Evolutionary conservation across 2,329 filamentous ascomycete genomes (phyloP).

Genomic region (Zasmidium citrigriseum): DNA sequence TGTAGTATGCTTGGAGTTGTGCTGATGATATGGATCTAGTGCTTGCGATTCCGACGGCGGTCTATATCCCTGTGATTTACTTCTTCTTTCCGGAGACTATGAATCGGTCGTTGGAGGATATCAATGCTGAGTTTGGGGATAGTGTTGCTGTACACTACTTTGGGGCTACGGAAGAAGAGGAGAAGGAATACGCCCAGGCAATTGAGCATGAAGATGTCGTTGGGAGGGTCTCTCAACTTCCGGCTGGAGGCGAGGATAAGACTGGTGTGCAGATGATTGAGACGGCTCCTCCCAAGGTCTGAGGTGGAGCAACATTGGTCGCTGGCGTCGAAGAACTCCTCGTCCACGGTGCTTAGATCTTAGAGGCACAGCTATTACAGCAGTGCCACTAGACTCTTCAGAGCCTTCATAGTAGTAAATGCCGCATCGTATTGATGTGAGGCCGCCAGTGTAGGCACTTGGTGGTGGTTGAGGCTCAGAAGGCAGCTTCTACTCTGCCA

Average conservation of each 20-base stretch:
- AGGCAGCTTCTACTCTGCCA: no score
- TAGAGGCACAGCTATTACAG: no score
- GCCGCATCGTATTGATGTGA: no score
- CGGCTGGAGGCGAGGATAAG: not conserved
- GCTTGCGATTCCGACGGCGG: constrained; percentile 36
- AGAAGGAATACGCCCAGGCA: constrained; percentile 11
- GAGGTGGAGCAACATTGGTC: no score
- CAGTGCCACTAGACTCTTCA: no score
- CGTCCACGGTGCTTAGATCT: no score
- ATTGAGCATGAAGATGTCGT: constrained; percentile 3
- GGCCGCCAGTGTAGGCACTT: no score
- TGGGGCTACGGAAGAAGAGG: constrained; percentile 12
- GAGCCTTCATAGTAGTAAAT: no score
- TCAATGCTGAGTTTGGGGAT: constrained; percentile 38
- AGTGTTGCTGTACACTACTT: constrained; percentile 18
- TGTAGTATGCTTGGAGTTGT: not conserved
- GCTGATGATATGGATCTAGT: constrained; percentile 21
- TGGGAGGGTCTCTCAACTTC: not conserved
- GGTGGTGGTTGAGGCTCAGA: no score
- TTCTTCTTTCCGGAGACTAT: constrained; percentile 24
- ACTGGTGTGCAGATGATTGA: not conserved
- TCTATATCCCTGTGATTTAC: constrained; percentile 26
- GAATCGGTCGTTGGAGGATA: constrained; percentile 42
- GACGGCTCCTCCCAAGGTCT: not conserved
- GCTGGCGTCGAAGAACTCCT: no score